Percentiles rank a stretch among this genome's conserved stretches.
phyloP scores from a whole-genome alignment of 305 asterid genomes.

The Salvia sclarea region DNA sequence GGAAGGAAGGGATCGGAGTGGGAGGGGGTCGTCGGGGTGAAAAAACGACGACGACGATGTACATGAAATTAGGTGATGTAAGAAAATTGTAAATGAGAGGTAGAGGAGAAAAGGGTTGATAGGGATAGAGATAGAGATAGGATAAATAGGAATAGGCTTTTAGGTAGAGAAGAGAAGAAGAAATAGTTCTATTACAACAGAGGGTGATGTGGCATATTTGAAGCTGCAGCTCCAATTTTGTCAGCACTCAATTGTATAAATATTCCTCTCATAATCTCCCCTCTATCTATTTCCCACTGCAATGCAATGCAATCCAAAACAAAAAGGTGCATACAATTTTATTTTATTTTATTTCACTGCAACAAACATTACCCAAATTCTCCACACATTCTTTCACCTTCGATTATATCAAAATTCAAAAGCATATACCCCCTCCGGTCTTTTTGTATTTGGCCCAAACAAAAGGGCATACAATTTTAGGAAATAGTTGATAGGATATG shows the following conservation, averaged over 20 bases:
- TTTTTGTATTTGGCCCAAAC: no score
- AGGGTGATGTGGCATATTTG: slow-evolving; percentile 44
- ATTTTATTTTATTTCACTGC: no score
- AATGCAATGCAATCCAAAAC: no score
- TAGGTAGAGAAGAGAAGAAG: slow-evolving; percentile 30
- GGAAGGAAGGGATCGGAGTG: background rate
- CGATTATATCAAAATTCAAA: no score
- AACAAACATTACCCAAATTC: no score
- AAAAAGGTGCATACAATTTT: no score
- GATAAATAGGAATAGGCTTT: slow-evolving; percentile 15
- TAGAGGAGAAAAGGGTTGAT: slow-evolving; percentile 31
- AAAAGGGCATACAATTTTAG: no score
- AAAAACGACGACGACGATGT: no score
- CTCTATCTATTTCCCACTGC: slow-evolving; percentile 19
- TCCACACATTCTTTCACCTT: background rate
- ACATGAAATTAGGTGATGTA: slow-evolving; percentile 55
- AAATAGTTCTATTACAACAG: background rate
- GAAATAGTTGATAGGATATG: no score
- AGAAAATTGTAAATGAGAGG: slow-evolving; percentile 70
- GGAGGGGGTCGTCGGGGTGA: slow-evolving; percentile 38
- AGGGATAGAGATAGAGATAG: slow-evolving; percentile 38
- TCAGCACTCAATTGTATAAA: slow-evolving; percentile 45
- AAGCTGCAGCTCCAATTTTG: slow-evolving; percentile 65
- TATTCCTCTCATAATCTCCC: slow-evolving; percentile 11
- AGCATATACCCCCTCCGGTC: no score